A percentile compares a stretch with the other conserved stretches of the same genome.
Conservation (phyloP, 1,284 basidiomycete species). For the Apiotrichum veenhuisii region DNA sequence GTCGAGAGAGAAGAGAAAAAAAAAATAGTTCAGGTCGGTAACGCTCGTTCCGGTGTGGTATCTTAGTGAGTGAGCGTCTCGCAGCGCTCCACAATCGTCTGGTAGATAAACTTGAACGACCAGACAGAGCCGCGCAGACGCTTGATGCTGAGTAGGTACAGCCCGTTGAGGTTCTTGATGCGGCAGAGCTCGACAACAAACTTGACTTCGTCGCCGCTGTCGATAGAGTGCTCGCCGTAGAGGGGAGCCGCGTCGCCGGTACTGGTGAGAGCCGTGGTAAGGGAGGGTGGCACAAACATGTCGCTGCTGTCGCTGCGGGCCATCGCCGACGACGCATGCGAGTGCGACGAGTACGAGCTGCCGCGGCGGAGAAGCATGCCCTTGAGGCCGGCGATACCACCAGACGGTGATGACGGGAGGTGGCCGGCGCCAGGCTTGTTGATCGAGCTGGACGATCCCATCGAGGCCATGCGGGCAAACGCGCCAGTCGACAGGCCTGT, state of each 20-base stretch:
- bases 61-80: constrained; percentile 37
- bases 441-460: constrained; percentile 65
- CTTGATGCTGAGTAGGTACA: constrained; percentile 83
- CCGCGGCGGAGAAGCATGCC: constrained; percentile 81
- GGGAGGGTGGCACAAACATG: constrained; percentile 39
- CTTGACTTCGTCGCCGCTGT: constrained; percentile 86
- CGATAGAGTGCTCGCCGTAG: constrained; percentile 72
- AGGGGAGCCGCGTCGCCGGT: constrained; percentile 54
- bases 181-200: constrained; percentile 88
- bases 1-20: not conserved
- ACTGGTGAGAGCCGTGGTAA: constrained; percentile 22
- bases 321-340: constrained; percentile 26
- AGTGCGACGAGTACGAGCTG: constrained; percentile 67
- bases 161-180: constrained; percentile 78
- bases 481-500: constrained; percentile 39
- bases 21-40: not conserved
- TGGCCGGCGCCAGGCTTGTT: constrained; percentile 63
- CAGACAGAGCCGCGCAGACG: constrained; percentile 85
- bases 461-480: constrained; percentile 57
- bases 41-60: not conserved
- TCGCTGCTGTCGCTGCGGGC: constrained; percentile 35
- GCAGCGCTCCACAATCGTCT: constrained; percentile 68
- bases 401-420: constrained; percentile 64
- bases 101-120: constrained; percentile 91
- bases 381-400: constrained; percentile 65